A percentile compares a stretch with the other conserved stretches of the same genome.
phyloP scores from a whole-genome alignment of 1,139 yeast genomes.

The Hyphopichia wangnamkhiaoensis region DNA sequence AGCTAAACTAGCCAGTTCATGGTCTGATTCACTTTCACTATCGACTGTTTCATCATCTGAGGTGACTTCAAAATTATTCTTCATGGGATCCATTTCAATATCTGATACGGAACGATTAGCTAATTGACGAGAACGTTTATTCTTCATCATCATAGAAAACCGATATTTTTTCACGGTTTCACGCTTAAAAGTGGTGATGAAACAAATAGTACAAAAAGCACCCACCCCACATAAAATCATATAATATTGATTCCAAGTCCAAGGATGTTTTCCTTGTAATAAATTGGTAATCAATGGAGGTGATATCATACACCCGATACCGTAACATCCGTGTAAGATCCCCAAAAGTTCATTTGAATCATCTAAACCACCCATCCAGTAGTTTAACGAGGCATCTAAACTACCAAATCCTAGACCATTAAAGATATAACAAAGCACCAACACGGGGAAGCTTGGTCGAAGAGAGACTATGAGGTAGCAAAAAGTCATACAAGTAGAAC shows the following conservation, averaged over 20 bases:
- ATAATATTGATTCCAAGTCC: constrained; percentile 53
- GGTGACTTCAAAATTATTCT: constrained; percentile 12
- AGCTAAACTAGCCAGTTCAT: constrained; percentile 20
- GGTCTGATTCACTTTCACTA: constrained; percentile 15
- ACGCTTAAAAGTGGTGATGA: constrained; percentile 37
- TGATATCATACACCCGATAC: constrained; percentile 66
- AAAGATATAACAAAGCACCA: constrained; percentile 38
- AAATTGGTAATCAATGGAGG: constrained; percentile 59
- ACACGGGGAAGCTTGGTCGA: constrained; percentile 38
- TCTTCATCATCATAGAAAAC: constrained; percentile 26
- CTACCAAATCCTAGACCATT: constrained; percentile 63
- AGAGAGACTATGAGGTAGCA: constrained; percentile 28
- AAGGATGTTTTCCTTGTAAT: constrained; percentile 35
- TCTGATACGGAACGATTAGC: constrained; percentile 9
- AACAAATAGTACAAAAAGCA: constrained; percentile 20
- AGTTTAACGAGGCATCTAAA: constrained; percentile 60
- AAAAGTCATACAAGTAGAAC: constrained; percentile 30
- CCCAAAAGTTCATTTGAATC: constrained; percentile 68
- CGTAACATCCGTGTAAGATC: constrained; percentile 66
- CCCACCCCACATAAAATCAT: constrained; percentile 32
- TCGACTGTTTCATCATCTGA: constrained; percentile 16
- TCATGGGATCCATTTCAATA: constrained; percentile 13
- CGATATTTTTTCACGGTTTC: constrained; percentile 60
- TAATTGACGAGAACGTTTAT: constrained; percentile 7
- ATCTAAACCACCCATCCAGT: constrained; percentile 56